phyloP scores from a whole-genome alignment of 176 grass and related monocot species.

The Elaeis guineensis region DNA sequence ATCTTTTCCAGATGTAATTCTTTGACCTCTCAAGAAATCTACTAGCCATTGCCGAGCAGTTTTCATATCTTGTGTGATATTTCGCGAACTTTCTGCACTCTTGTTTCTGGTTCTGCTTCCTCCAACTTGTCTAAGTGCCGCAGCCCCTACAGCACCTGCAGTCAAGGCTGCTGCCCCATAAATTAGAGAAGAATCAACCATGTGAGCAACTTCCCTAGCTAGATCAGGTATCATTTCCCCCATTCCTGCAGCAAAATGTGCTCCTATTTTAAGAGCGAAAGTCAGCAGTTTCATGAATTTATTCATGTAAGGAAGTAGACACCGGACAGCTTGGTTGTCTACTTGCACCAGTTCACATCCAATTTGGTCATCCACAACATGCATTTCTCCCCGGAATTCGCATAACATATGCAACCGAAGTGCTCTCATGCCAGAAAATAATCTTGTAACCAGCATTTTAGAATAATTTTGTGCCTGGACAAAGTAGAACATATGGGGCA shows the following conservation, averaged over 20 bases:
- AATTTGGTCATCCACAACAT: slow-evolving; percentile 81
- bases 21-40: slow-evolving; percentile 77
- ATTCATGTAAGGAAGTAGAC: slow-evolving; percentile 67
- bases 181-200: slow-evolving; percentile 52
- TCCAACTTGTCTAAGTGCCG: neutral
- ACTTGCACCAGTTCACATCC: slow-evolving; percentile 82
- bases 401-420: slow-evolving; percentile 76
- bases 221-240: slow-evolving; percentile 96
- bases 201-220: slow-evolving; percentile 49
- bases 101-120: slow-evolving; percentile 6
- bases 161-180: slow-evolving; percentile 42
- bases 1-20: slow-evolving; percentile 56
- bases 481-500: slow-evolving; percentile 86
- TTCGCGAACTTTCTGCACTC: slow-evolving; percentile 17
- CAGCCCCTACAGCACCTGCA: slow-evolving; percentile 50
- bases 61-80: slow-evolving; percentile 49
- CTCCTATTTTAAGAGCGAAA: slow-evolving; percentile 83
- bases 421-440: slow-evolving; percentile 61
- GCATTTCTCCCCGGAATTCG: slow-evolving; percentile 75
- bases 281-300: slow-evolving; percentile 85
- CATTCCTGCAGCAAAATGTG: slow-evolving; percentile 67
- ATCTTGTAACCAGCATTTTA: slow-evolving; percentile 58
- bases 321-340: slow-evolving; percentile 56
- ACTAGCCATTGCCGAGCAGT: slow-evolving; percentile 72
- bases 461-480: slow-evolving; percentile 46